Conservation (phyloP, 148 eudicot genomes). For the Diospyros kaki region DNA sequence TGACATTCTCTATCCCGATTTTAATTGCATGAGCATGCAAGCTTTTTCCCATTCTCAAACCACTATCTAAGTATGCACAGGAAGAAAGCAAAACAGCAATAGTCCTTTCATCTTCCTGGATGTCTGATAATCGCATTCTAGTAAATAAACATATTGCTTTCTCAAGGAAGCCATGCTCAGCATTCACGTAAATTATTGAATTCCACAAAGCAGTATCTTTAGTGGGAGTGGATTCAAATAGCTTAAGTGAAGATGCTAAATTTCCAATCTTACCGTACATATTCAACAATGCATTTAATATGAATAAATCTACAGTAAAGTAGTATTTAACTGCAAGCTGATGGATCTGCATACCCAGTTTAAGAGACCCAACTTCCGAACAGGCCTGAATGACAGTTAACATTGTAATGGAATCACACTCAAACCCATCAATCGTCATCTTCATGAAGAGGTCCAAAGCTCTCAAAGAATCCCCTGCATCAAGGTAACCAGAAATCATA, state of each 20-base stretch:
- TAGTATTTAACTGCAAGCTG: conserved; percentile 36
- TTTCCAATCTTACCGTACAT: conserved; percentile 25
- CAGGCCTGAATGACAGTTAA: conserved; percentile 38
- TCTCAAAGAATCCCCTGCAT: conserved; percentile 26
- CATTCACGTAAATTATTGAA: conserved; percentile 33
- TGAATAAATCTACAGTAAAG: conserved; percentile 25
- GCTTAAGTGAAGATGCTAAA: conserved; percentile 28
- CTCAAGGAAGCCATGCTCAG: conserved; percentile 21
- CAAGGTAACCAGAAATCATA: conserved; percentile 38
- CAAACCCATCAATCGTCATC: conserved; percentile 28
- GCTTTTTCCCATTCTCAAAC: conserved; percentile 24
- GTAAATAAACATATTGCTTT: conserved; percentile 28
- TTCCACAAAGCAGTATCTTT: conserved; percentile 43
- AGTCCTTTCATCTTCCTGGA: conserved; percentile 31
- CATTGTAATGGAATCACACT: conserved; percentile 36
- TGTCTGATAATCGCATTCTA: conserved; percentile 35
- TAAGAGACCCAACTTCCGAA: conserved; percentile 24
- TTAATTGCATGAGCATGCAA: conserved; percentile 36
- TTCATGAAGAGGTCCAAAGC: conserved; percentile 28
- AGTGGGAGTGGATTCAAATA: conserved; percentile 29
- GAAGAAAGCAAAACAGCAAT: conserved; percentile 24
- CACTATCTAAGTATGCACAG: conserved; percentile 23
- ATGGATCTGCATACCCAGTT: conserved; percentile 42
- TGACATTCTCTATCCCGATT: conserved; percentile 21
- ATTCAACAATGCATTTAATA: conserved; percentile 31